A percentile compares a stretch with the other conserved stretches of the same genome.
These are phyloP conservation scores for Emericellopsis atlantica DNA, from an alignment of 2,329 filamentous ascomycete genomes.

Conservation along the genomic window DNA sequence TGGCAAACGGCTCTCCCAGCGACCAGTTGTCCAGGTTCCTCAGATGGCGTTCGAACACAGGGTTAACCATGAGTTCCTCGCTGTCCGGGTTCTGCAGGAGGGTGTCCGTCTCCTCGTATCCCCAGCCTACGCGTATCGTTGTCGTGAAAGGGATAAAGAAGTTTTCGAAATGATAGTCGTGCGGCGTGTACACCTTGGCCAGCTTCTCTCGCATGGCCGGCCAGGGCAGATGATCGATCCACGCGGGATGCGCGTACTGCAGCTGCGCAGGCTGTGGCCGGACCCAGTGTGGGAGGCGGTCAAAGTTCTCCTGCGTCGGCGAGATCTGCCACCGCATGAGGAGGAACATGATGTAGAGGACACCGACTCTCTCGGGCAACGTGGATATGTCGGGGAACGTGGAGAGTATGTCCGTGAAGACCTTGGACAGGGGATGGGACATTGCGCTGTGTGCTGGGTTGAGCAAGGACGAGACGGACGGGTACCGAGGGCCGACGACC, in stretches of 20 bases:
- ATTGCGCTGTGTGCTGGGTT: constrained; percentile 51
- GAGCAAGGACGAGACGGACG: constrained; percentile 65
- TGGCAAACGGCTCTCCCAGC: constrained; percentile 55
- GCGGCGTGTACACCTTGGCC: constrained; percentile 31
- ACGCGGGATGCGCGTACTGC: constrained; percentile 57
- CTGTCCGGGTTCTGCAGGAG: constrained; percentile 45
- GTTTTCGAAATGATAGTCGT: constrained; percentile 56
- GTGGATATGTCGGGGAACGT: constrained; percentile 70
- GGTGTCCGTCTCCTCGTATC: constrained; percentile 61
- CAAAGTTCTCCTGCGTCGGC: constrained; percentile 68
- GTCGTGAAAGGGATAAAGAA: constrained; percentile 77
- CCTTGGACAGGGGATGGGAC: constrained; percentile 67
- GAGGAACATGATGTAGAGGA: constrained; percentile 78
- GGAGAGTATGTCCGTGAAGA: constrained; percentile 73
- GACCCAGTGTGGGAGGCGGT: constrained; percentile 62
- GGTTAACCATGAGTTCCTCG: constrained; percentile 68
- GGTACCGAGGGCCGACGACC: constrained; percentile 65
- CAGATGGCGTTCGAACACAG: constrained; percentile 74
- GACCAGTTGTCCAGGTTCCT: constrained; percentile 70
- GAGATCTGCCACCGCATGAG: constrained; percentile 77
- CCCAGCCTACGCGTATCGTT: constrained; percentile 72
- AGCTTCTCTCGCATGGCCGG: constrained; percentile 62
- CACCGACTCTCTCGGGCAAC: constrained; percentile 73
- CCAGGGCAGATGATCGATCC: constrained; percentile 76
- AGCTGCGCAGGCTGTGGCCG: constrained; percentile 56